Conservation (phyloP, 2,329 filamentous ascomycete species). For the Alternaria sp. region DNA sequence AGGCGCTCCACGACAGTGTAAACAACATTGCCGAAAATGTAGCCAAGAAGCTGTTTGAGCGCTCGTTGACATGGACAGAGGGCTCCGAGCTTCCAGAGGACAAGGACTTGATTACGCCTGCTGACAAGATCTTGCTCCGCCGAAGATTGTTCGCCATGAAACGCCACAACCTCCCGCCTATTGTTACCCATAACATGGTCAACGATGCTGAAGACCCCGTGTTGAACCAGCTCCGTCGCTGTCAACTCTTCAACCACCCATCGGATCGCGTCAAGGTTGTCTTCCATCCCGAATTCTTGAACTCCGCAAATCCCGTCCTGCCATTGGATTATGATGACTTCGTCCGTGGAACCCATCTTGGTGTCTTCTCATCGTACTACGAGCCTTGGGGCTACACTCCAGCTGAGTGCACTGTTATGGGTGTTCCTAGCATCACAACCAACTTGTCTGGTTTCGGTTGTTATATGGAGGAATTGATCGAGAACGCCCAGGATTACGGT, state of each 20-base stretch:
- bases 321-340: constrained; percentile 99
- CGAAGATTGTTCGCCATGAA: constrained; percentile 97
- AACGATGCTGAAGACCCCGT: constrained; percentile 94
- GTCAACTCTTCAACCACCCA: constrained; percentile 96
- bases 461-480: constrained; percentile 99
- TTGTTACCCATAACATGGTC: constrained; percentile 98
- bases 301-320: constrained; percentile 92
- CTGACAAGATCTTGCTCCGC: constrained; percentile 91
- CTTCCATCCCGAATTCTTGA: constrained; percentile 98
- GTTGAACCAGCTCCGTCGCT: constrained; percentile 92
- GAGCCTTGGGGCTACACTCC: constrained; percentile 99
- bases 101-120: constrained; percentile 90
- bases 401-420: constrained; percentile 98
- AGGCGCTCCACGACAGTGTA: constrained; percentile 91
- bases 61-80: constrained; percentile 93
- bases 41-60: constrained; percentile 92
- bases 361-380: constrained; percentile 97
- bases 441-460: constrained; percentile 98
- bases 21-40: constrained; percentile 93
- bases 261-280: constrained; percentile 95
- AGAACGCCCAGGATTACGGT: constrained; percentile 96
- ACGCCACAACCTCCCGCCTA: constrained; percentile 85
- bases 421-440: constrained; percentile 96
- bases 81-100: constrained; percentile 93
- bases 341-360: constrained; percentile 93